These are phyloP conservation scores for Agrocybe pediades DNA, from an alignment of 768 basidiomycete species.

Conservation along the genomic window DNA sequence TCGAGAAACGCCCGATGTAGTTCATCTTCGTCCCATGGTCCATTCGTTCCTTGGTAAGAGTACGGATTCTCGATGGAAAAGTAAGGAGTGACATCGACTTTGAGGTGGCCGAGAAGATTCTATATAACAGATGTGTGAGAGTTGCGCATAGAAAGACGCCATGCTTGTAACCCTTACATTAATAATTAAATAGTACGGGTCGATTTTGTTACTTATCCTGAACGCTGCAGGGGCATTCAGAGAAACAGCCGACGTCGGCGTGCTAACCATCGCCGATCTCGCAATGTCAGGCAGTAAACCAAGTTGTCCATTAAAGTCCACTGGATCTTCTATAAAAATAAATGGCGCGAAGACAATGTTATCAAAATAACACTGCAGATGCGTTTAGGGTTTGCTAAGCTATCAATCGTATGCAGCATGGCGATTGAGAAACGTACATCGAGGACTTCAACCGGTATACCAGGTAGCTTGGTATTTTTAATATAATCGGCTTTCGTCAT, in stretches of 20 bases:
- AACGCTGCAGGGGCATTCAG: constrained; percentile 31
- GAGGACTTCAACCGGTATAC: constrained; percentile 78
- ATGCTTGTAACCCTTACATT: too few species aligned
- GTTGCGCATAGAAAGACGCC: background rate
- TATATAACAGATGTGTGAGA: constrained; percentile 26
- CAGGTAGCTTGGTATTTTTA: constrained; percentile 88
- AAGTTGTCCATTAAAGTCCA: constrained; percentile 65
- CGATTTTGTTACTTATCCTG: constrained; percentile 70
- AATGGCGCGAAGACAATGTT: constrained; percentile 97
- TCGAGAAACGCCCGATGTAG: constrained; percentile 65
- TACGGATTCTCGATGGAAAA: constrained; percentile 68
- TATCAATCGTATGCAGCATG: background rate
- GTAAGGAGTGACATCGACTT: constrained; percentile 60
- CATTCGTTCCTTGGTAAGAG: constrained; percentile 62
- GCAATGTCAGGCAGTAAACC: constrained; percentile 45
- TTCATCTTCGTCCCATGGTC: constrained; percentile 68
- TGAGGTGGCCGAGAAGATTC: constrained; percentile 70
- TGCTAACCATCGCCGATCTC: constrained; percentile 37
- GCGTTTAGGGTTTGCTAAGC: constrained; percentile 6
- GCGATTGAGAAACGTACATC: constrained; percentile 56
- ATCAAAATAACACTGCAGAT: constrained; percentile 85
- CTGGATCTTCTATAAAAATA: constrained; percentile 91
- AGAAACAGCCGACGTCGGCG: constrained; percentile 21
- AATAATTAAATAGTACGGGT: constrained; percentile 90
- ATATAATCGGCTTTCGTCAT: constrained; percentile 96